Base-by-base conservation (phyloP, 805 yeast genomes). In the Scheffersomyces spartinae region DNA sequence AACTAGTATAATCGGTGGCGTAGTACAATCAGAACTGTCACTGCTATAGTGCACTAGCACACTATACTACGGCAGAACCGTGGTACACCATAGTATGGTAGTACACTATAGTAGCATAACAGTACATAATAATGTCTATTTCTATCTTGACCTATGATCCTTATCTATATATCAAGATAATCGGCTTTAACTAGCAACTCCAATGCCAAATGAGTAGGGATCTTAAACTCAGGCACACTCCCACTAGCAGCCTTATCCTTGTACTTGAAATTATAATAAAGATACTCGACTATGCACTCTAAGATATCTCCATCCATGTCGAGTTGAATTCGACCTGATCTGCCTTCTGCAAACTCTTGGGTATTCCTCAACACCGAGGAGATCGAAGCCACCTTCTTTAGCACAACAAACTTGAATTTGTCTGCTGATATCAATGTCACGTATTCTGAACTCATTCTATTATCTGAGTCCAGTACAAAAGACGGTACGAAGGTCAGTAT, bases 111-210 rank as follows among this genome's bases (percentile, higher is more conserved):
- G n/a, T n/a, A n/a, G n/a, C n/a, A n/a, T n/a, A n/a, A n/a, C n/a
- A n/a, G n/a, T n/a, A n/a, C n/a, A n/a, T n/a, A n/a, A n/a, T n/a
- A n/a, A n/a, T n/a, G n/a, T n/a, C n/a, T n/a, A n/a, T n/a, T n/a
- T n/a, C n/a, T n/a, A n/a, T n/a, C n/a, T n/a, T n/a, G n/a, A n/a
- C 5, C 5, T n/a, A n/a, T n/a, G n/a, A n/a, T n/a, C n/a, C n/a
- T n/a, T n/a, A 6, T 10, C 26, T 32, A 71, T 21, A 74, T 75
- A 39, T 82, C 88, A 39, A 84, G 54, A 46, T 71, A 88, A 46
- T 91, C 98, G 2, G 97, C 95, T 14, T 94, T 95, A 18, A 91
- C 88, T 23, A 91, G 52, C 37, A 88, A 55, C 45, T 91, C 97
- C 33, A 88, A 57, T 0, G 97, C 95, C 71, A 88, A 68, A 38